phyloP scores from a whole-genome alignment of 805 yeast species.

The Candida krabiensis region DNA sequence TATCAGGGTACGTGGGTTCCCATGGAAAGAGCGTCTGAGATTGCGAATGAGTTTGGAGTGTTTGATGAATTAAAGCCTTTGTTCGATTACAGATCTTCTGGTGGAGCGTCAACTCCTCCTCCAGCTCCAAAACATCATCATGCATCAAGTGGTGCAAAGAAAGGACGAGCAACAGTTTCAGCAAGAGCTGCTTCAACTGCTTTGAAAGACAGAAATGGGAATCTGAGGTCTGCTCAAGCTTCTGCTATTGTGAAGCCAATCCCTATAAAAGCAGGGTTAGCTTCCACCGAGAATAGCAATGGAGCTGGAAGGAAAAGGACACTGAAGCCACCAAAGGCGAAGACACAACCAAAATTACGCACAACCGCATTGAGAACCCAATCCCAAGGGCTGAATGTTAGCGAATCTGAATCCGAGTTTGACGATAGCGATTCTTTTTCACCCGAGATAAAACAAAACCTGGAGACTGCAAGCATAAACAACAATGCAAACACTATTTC shows the following conservation, averaged over 20 bases:
- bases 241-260: background rate
- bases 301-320: slow-evolving; percentile 11
- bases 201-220: slow-evolving; percentile 9
- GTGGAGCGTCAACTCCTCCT: slow-evolving; percentile 55
- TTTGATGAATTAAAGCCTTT: slow-evolving; percentile 60
- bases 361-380: slow-evolving; percentile 2
- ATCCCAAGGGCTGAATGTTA: slow-evolving; percentile 1
- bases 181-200: slow-evolving; percentile 12
- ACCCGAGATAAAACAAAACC: slow-evolving; percentile 12
- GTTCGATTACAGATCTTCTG: slow-evolving; percentile 55
- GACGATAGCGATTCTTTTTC: slow-evolving; percentile 19
- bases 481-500: background rate
- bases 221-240: slow-evolving; percentile 1
- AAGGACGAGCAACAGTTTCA: slow-evolving; percentile 20
- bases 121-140: slow-evolving; percentile 68
- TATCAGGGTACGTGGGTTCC: slow-evolving; percentile 99
- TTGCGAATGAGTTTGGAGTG: slow-evolving; percentile 68
- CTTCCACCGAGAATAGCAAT: slow-evolving; percentile 2
- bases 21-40: slow-evolving; percentile 64
- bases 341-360: slow-evolving; percentile 2
- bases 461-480: slow-evolving; percentile 1
- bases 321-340: slow-evolving; percentile 16
- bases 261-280: too few species aligned
- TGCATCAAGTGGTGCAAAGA: slow-evolving; percentile 47
- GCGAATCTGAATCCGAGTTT: slow-evolving; percentile 16